phyloP scores from a whole-genome alignment of 805 yeast species.

The Suhomyces canberraensis region DNA sequence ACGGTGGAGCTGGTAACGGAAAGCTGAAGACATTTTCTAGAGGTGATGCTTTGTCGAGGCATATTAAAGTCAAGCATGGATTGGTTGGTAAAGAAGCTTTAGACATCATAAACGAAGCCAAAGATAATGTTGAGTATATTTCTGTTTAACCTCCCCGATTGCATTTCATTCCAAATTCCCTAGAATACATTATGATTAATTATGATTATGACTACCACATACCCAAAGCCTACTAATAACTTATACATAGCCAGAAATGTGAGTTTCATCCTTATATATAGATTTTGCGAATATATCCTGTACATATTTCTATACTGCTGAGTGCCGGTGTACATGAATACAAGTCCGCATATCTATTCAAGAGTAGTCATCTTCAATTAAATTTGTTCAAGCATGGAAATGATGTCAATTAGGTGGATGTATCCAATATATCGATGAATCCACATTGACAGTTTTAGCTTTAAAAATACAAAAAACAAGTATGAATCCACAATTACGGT shows the following conservation, averaged over 20 bases:
- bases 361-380: no score
- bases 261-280: constrained; percentile 1
- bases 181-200: neutral
- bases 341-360: no score
- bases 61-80: constrained; percentile 79
- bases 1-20: constrained; percentile 52
- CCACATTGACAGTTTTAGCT: no score
- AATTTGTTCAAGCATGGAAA: no score
- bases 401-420: no score
- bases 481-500: no score
- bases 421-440: no score
- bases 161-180: neutral
- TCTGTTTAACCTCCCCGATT: constrained; percentile 8
- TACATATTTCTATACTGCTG: neutral
- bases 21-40: constrained; percentile 44
- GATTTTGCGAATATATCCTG: constrained; percentile 3
- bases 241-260: neutral
- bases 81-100: constrained; percentile 63
- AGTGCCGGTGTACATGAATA: neutral
- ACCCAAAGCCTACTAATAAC: neutral
- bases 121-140: constrained; percentile 69
- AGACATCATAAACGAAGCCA: constrained; percentile 69
- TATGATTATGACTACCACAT: neutral
- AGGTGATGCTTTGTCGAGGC: constrained; percentile 46
- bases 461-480: no score